phyloP scores from a whole-genome alignment of 2,329 filamentous ascomycete species.

The Nemania sp. region DNA sequence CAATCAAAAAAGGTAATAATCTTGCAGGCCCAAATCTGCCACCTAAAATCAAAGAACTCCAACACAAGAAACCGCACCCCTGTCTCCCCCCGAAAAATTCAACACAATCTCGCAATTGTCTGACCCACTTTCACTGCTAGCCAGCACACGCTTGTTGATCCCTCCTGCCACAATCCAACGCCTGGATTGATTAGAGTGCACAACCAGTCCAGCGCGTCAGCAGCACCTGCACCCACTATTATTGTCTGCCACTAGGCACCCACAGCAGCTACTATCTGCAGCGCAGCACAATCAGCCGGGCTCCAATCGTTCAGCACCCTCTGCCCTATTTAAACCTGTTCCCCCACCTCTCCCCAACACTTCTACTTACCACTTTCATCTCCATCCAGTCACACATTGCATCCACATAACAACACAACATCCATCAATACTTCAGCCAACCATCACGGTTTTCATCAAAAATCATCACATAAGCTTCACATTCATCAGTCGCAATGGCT shows the following conservation, averaged over 20 bases:
- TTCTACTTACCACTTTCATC: constrained; percentile 34
- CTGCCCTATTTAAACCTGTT: constrained; percentile 39
- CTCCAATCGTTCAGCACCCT: constrained; percentile 13
- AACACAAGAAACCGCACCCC: constrained; percentile 39
- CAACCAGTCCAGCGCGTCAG: constrained; percentile 1
- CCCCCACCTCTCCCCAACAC: constrained; percentile 38
- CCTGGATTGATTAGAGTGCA: neutral
- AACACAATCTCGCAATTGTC: constrained; percentile 29
- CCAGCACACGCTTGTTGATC: neutral
- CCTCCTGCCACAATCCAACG: neutral
- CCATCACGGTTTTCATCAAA: constrained; percentile 29
- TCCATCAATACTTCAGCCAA: constrained; percentile 32
- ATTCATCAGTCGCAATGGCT: constrained; percentile 56
- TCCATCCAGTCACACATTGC: constrained; percentile 26
- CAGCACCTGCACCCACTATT: constrained; percentile 9
- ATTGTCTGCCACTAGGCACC: neutral
- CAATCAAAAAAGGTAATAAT: constrained; percentile 38
- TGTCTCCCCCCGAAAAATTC: constrained; percentile 38
- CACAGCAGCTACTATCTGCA: constrained; percentile 9
- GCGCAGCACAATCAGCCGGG: constrained; percentile 38
- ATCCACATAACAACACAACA: constrained; percentile 36
- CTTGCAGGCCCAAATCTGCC: constrained; percentile 31
- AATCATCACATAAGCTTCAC: constrained; percentile 27
- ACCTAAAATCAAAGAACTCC: constrained; percentile 37
- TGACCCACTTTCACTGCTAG: constrained; percentile 26